These are phyloP conservation scores for Exophiala sp. DNA, from an alignment of 2,329 filamentous ascomycete genomes.

Conservation along the genomic window DNA sequence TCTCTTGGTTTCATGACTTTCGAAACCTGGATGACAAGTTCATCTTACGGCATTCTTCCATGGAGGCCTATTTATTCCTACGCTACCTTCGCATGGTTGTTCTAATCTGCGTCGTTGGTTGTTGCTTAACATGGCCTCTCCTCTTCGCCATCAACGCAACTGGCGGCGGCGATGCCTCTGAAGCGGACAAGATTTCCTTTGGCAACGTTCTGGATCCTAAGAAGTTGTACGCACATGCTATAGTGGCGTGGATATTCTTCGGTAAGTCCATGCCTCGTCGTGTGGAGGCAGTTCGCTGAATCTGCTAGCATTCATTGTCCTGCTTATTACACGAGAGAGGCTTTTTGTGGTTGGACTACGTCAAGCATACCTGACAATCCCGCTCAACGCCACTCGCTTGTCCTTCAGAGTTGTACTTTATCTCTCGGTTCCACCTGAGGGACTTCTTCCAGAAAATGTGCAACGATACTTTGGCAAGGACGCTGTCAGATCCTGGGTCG, in stretches of 20 bases:
- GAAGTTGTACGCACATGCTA: constrained; percentile 74
- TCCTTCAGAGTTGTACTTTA: constrained; percentile 88
- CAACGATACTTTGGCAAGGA: constrained; percentile 73
- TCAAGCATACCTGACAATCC: constrained; percentile 85
- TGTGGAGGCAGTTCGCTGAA: background rate
- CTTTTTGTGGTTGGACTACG: constrained; percentile 88
- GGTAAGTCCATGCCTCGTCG: constrained; percentile 41
- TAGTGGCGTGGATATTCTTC: constrained; percentile 76
- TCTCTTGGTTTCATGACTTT: constrained; percentile 39
- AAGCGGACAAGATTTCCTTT: constrained; percentile 80
- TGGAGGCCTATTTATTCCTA: constrained; percentile 89
- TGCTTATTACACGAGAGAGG: constrained; percentile 79
- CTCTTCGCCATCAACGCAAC: constrained; percentile 87
- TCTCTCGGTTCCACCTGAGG: constrained; percentile 73
- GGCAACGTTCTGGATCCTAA: constrained; percentile 65
- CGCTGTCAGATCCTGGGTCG: constrained; percentile 76
- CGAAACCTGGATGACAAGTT: constrained; percentile 65
- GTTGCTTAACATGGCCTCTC: constrained; percentile 79
- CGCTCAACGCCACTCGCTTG: constrained; percentile 74
- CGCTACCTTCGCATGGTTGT: constrained; percentile 78
- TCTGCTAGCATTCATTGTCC: constrained; percentile 65
- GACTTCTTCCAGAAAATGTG: constrained; percentile 70
- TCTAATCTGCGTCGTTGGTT: constrained; percentile 76
- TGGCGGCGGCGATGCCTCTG: constrained; percentile 61
- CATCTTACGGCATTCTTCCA: constrained; percentile 82